Base-by-base conservation (phyloP, 2,329 filamentous ascomycete species). In the Fusarium dimerum region DNA sequence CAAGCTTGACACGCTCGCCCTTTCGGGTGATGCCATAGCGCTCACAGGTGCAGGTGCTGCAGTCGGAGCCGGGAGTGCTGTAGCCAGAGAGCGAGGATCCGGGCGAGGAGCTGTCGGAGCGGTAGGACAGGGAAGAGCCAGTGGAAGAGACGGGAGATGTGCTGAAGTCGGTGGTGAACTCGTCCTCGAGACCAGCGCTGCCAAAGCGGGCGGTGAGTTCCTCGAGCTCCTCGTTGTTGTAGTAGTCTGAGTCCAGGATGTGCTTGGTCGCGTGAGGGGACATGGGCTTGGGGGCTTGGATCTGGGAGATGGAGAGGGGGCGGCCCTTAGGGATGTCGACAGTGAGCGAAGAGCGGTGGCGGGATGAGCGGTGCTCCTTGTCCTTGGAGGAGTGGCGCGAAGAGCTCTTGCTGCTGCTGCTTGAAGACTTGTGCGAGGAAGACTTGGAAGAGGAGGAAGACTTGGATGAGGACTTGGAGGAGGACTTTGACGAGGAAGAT, bases 11-110 rank as follows among this genome's bases (percentile, higher is more conserved):
- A 68, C 92, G 87, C 74, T 95, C 89, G 69, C 92, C 92, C 73
- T 88, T 87, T 76, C 92, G 89, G 60, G 92, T 97, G 79, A 97
- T 96, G 66, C 92, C 93, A 79, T 94, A 97, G 77, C 92, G 90
- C 75, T 97, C 91, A 78, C 93, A 97, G 60, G 88, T 92, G 85
- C 94, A 97, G 71, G 82, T 83, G 68, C 82, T 87, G 76, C 85
- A 86, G 67, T 88, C 89, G 47, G 88, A 91, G 74, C 81, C 81
- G 57, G 88, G 88, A 56, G 86, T 89, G 79, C 90, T 91, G 73
- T 90, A 92, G 64, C 87, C 88, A 50, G 88, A 87, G 63, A 88
- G 80, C 55, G 85, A 87, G 38, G 86, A 92, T 75, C 78, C 88
- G 66, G 88, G 85, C 57, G 84, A 87, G 55, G 86, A 89, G 75